phyloP scores from a whole-genome alignment of 73 alveolate genomes.

The Uronychia setigera region DNA sequence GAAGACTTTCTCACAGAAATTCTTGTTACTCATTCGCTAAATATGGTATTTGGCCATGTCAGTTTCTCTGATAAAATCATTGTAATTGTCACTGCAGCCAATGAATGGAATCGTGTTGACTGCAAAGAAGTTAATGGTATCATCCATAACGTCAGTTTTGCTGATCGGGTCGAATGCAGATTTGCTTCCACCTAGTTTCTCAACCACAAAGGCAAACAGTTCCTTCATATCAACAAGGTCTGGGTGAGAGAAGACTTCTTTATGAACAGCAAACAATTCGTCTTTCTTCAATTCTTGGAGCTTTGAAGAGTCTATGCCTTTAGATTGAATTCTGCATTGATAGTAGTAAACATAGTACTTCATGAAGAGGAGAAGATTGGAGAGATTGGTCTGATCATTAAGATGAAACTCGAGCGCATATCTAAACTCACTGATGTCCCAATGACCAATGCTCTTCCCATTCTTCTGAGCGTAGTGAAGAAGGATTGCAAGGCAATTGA shows the following conservation, averaged over 20 bases:
- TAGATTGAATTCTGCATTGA: conserved; percentile 13
- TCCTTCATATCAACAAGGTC: conserved; percentile 37
- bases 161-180: conserved; percentile 26
- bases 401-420: conserved; percentile 19
- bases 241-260: background rate
- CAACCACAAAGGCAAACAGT: conserved; percentile 10
- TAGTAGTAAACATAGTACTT: conserved; percentile 23
- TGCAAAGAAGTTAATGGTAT: conserved; percentile 32
- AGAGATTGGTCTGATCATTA: conserved; percentile 12
- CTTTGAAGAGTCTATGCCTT: background rate
- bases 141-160: conserved; percentile 21
- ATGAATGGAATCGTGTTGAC: background rate
- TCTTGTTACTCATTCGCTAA: background rate
- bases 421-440: conserved; percentile 10
- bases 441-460: background rate
- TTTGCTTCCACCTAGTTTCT: conserved; percentile 6
- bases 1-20: background rate
- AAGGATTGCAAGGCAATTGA: background rate
- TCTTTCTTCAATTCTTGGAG: conserved; percentile 4
- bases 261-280: conserved; percentile 9
- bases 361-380: conserved; percentile 22
- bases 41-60: background rate
- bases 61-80: background rate
- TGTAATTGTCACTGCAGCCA: background rate
- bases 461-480: conserved; percentile 10